Conservation (phyloP, 768 basidiomycete genomes). For the Naganishia randhawae region DNA sequence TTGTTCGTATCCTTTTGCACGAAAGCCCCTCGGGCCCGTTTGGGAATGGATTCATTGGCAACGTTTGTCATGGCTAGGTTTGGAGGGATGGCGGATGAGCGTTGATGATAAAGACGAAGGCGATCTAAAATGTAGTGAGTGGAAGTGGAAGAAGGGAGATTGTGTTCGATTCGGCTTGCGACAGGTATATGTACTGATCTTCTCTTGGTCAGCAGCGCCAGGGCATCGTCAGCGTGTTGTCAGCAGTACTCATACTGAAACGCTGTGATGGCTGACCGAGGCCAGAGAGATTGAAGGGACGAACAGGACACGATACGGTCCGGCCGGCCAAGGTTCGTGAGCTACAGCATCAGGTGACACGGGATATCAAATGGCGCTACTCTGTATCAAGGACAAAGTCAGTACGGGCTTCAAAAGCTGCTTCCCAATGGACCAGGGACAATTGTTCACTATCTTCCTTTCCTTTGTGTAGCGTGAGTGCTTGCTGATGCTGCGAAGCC, state of each 20-base stretch:
- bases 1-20: constrained; percentile 12
- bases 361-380: background rate
- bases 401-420: no score
- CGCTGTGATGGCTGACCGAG: no score
- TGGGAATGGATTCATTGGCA: constrained; percentile 7
- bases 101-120: background rate
- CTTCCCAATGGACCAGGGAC: no score
- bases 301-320: no score
- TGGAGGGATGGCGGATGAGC: no score
- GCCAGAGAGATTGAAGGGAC: background rate
- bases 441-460: no score
- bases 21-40: constrained; percentile 14
- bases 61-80: constrained; percentile 5
- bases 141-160: background rate
- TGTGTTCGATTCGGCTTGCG: background rate
- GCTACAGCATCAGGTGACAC: background rate
- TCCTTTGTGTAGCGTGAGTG: no score
- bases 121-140: background rate
- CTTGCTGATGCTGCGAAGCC: no score
- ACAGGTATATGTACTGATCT: background rate
- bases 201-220: background rate
- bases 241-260: no score
- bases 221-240: background rate
- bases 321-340: no score
- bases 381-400: no score